A percentile compares a stretch with the other conserved stretches of the same genome.
These are phyloP conservation scores for Lophium mytilinum DNA, from an alignment of 495 filamentous ascomycete species.

Conservation along the genomic window DNA sequence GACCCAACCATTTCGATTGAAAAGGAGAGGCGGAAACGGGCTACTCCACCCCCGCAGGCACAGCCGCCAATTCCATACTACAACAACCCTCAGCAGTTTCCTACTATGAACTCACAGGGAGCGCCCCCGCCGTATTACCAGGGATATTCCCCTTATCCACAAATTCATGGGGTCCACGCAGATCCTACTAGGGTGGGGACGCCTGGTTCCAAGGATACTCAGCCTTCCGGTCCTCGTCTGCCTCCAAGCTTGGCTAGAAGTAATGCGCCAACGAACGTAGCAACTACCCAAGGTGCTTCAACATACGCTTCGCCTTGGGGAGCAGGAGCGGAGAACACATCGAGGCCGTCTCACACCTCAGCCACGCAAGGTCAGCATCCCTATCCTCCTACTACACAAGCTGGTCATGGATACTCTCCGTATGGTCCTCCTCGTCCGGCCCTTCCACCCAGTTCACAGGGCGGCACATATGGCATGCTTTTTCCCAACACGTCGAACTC, in stretches of 20 bases:
- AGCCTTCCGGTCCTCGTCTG: slow-evolving; percentile 6
- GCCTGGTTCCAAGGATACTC: background rate
- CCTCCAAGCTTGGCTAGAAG: slow-evolving; percentile 19
- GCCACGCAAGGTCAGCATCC: no score
- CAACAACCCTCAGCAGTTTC: slow-evolving; percentile 7
- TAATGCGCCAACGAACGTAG: slow-evolving; percentile 5
- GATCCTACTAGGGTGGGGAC: background rate
- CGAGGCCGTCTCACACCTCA: no score
- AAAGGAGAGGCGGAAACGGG: slow-evolving; percentile 30
- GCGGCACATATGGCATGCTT: slow-evolving; percentile 18
- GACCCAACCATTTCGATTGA: slow-evolving; percentile 31
- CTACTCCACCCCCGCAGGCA: slow-evolving; percentile 24
- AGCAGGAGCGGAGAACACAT: slow-evolving; percentile 1
- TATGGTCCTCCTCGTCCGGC: slow-evolving; percentile 6
- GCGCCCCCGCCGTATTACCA: background rate
- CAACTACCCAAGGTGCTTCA: slow-evolving; percentile 5
- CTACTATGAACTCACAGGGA: background rate
- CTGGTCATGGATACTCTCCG: background rate
- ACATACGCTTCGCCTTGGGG: slow-evolving; percentile 26
- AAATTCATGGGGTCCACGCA: background rate
- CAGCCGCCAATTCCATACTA: slow-evolving; percentile 9
- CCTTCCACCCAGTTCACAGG: slow-evolving; percentile 2
- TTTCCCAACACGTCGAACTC: background rate
- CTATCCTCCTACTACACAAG: background rate
- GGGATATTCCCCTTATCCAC: background rate